Percentiles rank a stretch among this genome's conserved stretches.
phyloP scores from a whole-genome alignment of 2,329 filamentous ascomycete species.

The Remersonia thermophila region DNA sequence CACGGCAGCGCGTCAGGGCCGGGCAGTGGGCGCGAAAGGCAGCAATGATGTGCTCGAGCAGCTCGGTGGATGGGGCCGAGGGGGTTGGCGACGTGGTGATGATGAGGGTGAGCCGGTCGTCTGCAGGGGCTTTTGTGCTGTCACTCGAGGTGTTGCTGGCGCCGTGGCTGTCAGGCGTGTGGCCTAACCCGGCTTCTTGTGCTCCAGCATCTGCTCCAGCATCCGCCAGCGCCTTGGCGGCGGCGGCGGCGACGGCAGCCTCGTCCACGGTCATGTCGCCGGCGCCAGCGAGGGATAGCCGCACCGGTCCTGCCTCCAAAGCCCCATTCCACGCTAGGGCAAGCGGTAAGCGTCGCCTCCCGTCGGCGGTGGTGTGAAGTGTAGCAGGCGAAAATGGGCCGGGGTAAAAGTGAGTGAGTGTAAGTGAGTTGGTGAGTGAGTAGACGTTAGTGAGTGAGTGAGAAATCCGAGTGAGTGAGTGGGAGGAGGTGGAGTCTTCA shows the following conservation, averaged over 20 bases:
- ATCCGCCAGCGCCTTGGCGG: neutral
- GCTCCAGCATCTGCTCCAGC: too few relatives aligned
- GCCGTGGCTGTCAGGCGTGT: too few relatives aligned
- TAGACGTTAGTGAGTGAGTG: too few relatives aligned
- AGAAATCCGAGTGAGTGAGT: too few relatives aligned
- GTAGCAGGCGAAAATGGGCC: too few relatives aligned
- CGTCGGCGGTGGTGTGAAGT: too few relatives aligned
- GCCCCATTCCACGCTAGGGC: constrained; percentile 1
- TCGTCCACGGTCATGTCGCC: constrained; percentile 5
- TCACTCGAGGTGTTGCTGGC: too few relatives aligned
- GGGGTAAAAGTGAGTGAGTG: too few relatives aligned
- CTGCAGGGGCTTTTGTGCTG: neutral
- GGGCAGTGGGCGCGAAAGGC: constrained; percentile 34
- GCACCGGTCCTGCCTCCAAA: constrained; percentile 1
- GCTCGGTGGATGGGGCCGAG: constrained; percentile 39
- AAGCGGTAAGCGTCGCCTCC: too few relatives aligned
- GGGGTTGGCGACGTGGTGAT: constrained; percentile 45
- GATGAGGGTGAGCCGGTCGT: constrained; percentile 29
- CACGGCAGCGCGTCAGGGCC: constrained; percentile 27
- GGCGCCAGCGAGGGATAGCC: neutral
- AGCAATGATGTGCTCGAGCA: constrained; percentile 33
- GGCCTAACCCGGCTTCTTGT: too few relatives aligned
- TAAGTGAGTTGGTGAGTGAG: too few relatives aligned
- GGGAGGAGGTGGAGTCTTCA: too few relatives aligned
- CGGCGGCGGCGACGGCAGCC: neutral